These are phyloP conservation scores for Arctium lappa DNA, from an alignment of 129 eudicot genomes.

Conservation along the genomic window DNA sequence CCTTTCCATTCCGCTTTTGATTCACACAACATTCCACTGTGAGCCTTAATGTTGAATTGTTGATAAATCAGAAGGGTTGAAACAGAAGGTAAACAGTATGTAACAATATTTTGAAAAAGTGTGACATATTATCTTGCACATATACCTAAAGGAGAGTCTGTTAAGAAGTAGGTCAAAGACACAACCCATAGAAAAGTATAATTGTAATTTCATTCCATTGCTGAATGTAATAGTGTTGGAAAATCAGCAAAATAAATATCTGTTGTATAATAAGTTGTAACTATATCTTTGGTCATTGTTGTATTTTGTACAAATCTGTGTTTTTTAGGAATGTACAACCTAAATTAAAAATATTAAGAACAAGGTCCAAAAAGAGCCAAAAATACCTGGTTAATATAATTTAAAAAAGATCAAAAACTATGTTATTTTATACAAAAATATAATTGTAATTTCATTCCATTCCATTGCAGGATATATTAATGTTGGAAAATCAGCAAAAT, in stretches of 20 bases:
- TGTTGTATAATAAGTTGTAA: not conserved
- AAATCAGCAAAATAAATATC: not conserved
- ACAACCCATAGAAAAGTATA: not conserved
- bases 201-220: not conserved
- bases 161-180: not conserved
- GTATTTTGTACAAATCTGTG: not conserved
- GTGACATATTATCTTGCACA: not conserved
- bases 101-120: not conserved
- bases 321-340: not conserved
- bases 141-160: no score
- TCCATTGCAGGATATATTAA: not conserved
- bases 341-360: not conserved
- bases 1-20: not conserved
- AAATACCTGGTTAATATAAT: not conserved
- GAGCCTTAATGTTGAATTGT: not conserved
- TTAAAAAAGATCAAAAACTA: not conserved
- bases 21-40: not conserved
- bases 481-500: not conserved
- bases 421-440: not conserved
- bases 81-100: not conserved
- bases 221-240: not conserved
- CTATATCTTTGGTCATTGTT: not conserved
- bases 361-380: not conserved
- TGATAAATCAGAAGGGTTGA: not conserved
- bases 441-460: not conserved